Base-by-base conservation (phyloP, 768 basidiomycete genomes). In the Clavulina sp. region DNA sequence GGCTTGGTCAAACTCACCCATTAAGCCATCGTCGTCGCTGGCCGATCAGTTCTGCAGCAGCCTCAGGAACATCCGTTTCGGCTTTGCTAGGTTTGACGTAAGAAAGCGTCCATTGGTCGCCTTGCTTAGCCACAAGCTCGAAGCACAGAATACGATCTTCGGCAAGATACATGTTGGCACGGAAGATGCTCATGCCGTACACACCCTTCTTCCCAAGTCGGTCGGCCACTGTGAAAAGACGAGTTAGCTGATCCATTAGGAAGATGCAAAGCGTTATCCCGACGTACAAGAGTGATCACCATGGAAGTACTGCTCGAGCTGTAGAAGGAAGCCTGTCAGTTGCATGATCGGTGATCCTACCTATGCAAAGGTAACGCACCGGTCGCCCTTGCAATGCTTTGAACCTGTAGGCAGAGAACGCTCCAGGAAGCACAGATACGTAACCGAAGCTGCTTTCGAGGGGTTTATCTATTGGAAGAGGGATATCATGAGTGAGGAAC, bases 101-200 rank as follows among this genome's bases (percentile, higher is more conserved):
- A 13, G 81, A 82, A 60, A 97, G 68, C 2, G 82, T 85, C 93
- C 93, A 97, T 54, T 74, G 70, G 57, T 87, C 85, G 40, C 75
- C 74, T 1, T 75, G 78, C 66, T 96, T 97, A 7, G 92, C 89
- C 21, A 92, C 91, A 50, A 97, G 72, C 64, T 97, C 92, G 66
- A 96, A 97, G 67, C 92, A 96, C 26, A 96, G 73, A 57, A 96
- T 96, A 70, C 92, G 86, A 71, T 93, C 89, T 68, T 92, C 89
- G 52, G 88, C 88, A 61, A 84, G 55, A 53, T 57, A 60, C 64
- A 65, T 83, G 65, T 92, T 93, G 69, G 92, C 93, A 32, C 86
- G 89, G 70, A 95, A 93, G 60, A 95, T 92, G 64, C 83, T 81
- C 92, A 95, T 95, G 41, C 89, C 91, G 56, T 93, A 79, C 51